Evolutionary conservation across 1,139 yeast genomes (phyloP).

Genomic region (Lodderomyces jiufengensis): DNA sequence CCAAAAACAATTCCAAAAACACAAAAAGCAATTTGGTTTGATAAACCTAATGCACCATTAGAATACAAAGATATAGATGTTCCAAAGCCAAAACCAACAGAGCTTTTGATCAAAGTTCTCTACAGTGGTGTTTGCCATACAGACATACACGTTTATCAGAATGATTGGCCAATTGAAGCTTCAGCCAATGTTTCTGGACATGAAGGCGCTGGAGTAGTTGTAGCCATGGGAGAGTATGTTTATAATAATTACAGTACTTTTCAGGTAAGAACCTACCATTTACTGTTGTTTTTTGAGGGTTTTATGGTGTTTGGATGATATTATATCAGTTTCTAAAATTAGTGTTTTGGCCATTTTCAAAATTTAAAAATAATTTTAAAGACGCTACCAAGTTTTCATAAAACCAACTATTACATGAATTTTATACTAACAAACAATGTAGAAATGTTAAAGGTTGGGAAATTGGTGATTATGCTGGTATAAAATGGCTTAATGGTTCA

Average conservation of each 20-base stretch:
- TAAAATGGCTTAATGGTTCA: conserved; percentile 74
- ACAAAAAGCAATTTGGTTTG: conserved; percentile 39
- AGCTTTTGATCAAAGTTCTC: conserved; percentile 62
- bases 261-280: too few species aligned
- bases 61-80: conserved; percentile 62
- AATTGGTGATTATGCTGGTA: conserved; percentile 70
- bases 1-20: conserved; percentile 25
- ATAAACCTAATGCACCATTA: conserved; percentile 41
- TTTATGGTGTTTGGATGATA: too few species aligned
- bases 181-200: conserved; percentile 76
- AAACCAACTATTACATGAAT: too few species aligned
- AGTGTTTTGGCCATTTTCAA: too few species aligned
- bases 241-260: too few species aligned
- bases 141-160: conserved; percentile 77
- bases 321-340: too few species aligned
- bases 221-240: conserved; percentile 51
- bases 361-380: too few species aligned
- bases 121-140: conserved; percentile 82
- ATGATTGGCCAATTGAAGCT: conserved; percentile 69
- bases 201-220: conserved; percentile 82
- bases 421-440: too few species aligned
- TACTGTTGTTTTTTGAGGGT: too few species aligned
- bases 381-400: too few species aligned
- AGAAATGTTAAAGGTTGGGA: conserved; percentile 61
- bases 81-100: conserved; percentile 66